Evolutionary conservation across 1,284 basidiomycete genomes (phyloP), one percentile per base, ranked within the genome.

Genomic region (Sutorius eximius): DNA sequence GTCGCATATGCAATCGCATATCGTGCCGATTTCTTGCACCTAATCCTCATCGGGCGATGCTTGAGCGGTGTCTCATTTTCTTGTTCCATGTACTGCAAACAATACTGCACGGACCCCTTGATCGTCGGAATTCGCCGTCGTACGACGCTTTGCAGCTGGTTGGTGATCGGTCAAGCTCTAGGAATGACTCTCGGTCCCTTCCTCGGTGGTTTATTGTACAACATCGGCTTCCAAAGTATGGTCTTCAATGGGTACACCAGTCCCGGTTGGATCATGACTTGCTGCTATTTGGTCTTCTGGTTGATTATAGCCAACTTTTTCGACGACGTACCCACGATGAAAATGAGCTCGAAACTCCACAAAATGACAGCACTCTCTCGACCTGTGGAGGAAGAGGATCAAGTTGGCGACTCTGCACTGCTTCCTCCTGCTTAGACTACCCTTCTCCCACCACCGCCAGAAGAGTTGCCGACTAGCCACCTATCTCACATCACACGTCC

Each of bases 151-250:
- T 83, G 82, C 3, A 78, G 83, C 11, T 86, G 79, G 77, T 71
- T 86, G 6, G 83, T 88, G 29, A 69, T 87, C 1, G 81, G 83
- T 0, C 86, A 88, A 61, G 83, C 79, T 0, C 59, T 83, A 5
- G 87, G 87, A 4, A 81, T 87, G 71, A 82, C 78, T 38, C 71
- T 80, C 0, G 87, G 87, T 4, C 87, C 87, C 0, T 87, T 88
- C 66, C 60, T 81, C 13, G 85, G 86, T 15, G 87, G 86, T 37
- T 59, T 87, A 6, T 67, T 89, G 44, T 84, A 77, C 67, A 83
- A 79, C 52, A 63, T 85, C 37, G 82, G 83, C 0, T 83, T 83
- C 61, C 56, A 51, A 20, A 80, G 75, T 55, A 52, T 65, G 0
- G 60, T 87, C 10, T 82, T 81, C 70, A 83, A 83, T 61, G 86